Evolutionary conservation across 176 grass and related monocot species (phyloP).

Genomic region (Aegilops umbellulata): DNA sequence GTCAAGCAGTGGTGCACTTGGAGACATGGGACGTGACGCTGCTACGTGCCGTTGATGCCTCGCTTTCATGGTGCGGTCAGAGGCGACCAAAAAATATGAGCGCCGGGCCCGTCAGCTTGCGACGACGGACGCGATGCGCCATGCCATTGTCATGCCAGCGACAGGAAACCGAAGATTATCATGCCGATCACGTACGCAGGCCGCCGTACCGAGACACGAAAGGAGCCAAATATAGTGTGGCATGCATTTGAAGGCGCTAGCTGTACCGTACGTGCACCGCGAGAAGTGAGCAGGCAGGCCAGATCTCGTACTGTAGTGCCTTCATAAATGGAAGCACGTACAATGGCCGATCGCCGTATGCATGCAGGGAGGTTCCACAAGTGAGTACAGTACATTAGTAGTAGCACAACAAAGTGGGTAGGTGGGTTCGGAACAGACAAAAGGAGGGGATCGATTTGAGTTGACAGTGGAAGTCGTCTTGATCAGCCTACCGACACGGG

Average conservation of each 20-base stretch:
- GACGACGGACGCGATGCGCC: neutral
- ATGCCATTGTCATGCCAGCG: neutral
- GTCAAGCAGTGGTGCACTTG: too few species aligned
- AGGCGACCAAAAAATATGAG: neutral
- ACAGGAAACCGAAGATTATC: neutral
- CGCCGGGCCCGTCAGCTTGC: neutral
- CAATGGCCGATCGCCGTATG: neutral
- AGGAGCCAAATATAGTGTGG: too few species aligned
- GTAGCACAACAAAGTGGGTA: neutral
- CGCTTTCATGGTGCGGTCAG: slow-evolving; percentile 16
- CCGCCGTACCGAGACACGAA: neutral
- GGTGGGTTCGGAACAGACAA: slow-evolving; percentile 1
- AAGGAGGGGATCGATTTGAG: slow-evolving; percentile 13
- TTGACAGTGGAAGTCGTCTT: neutral
- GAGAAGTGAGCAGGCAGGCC: neutral
- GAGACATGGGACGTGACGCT: too few species aligned
- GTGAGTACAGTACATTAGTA: too few species aligned
- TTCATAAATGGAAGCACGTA: neutral
- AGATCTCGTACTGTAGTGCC: neutral
- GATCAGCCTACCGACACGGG: neutral
- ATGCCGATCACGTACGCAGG: neutral
- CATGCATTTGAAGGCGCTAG: neutral
- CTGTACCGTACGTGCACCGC: neutral
- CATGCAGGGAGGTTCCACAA: neutral
- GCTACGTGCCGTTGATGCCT: slow-evolving; percentile 11